Conservation (phyloP, 768 basidiomycete genomes). For the Suillus spraguei region DNA sequence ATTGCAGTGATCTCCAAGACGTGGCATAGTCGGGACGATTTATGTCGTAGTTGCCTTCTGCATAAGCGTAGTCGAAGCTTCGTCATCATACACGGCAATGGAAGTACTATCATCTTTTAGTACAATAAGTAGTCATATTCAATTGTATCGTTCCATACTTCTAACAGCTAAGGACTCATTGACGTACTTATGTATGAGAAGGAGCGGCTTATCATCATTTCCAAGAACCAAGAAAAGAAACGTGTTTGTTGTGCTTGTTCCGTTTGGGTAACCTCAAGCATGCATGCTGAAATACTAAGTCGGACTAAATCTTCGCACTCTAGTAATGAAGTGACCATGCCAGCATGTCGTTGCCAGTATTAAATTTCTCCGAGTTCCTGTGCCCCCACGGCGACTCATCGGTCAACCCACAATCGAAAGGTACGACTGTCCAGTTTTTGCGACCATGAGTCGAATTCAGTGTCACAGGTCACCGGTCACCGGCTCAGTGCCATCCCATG, state of each 20-base stretch:
- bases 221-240: background rate
- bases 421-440: background rate
- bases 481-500: background rate
- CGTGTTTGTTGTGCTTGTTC: background rate
- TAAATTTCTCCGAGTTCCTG: background rate
- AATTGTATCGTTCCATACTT: too few species aligned
- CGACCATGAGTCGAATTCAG: background rate
- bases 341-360: background rate
- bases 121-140: too few species aligned
- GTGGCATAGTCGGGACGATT: background rate
- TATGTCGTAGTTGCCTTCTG: background rate
- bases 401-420: background rate
- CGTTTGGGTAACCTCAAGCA: too few species aligned
- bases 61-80: slow-evolving; percentile 1
- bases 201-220: background rate
- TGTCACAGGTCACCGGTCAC: background rate
- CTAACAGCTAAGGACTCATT: too few species aligned
- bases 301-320: background rate
- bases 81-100: background rate
- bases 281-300: background rate
- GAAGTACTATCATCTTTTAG: too few species aligned
- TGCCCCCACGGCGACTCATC: background rate
- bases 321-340: background rate
- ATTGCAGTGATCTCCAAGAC: background rate
- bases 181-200: slow-evolving; percentile 5